Evolutionary conservation across 768 basidiomycete species (phyloP), one percentile per base, ranked within the genome.

Genomic region (Phanerodontia chrysosporium): DNA sequence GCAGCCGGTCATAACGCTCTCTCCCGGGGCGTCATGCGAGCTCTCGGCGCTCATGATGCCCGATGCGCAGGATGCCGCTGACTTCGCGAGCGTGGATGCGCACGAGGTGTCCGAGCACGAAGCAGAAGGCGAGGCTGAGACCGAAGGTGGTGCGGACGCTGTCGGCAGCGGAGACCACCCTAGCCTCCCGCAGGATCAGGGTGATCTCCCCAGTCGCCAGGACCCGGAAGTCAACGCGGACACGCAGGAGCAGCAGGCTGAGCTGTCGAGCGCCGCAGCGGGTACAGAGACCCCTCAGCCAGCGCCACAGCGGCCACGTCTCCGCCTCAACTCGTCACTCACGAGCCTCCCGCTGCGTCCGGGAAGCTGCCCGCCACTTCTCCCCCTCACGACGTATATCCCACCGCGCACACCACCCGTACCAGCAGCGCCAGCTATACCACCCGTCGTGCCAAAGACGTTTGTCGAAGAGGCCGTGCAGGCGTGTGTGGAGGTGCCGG

Each of bases 191-290:
- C 39, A 10, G 35, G 18, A 45, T 32, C 60, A 58, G 35, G 56
- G 49, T 48, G 57, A 54, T 58, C 60, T 61, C 60, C 60, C 21
- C 32, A 48, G 39, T 57, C 60, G 60, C 27, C 60, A 58, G 51
- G 57, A 46, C 29, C 29, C 28, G 22, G 24, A 39, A 12, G 27
- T 30, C 1, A 18, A 18, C 39, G 39, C 39, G 8, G 18, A 10
- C 8, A 14, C 7, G 14, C 29, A 45, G n/a, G 8, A n/a, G 45
- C 45, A n/a, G 45, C 8, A 35, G 8, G 16, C n/a, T 24, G 45
- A 18, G 45, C 7, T 18, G 8, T 18, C 45, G n/a, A 18, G 6
- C 7, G 32, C 44, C 16, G 44, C 16, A 5, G 6, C 44, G 44
- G 8, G n/a, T 6, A n/a, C 44, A 8, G 7, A 18, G 8, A 18